Evolutionary conservation across 257 asterid genomes (phyloP).

Genomic region (Primulina tabacum): DNA sequence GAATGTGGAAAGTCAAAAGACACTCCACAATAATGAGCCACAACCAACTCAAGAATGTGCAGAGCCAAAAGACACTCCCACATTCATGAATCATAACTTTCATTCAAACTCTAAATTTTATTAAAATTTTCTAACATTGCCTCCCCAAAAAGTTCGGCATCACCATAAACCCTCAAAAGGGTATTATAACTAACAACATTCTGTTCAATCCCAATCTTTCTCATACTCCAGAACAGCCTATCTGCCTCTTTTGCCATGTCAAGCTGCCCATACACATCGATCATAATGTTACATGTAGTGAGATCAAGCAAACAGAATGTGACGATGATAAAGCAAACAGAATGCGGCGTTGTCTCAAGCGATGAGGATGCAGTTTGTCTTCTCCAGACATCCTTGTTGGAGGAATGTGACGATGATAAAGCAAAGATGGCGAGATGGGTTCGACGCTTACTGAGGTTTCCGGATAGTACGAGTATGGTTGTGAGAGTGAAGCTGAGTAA

Average conservation of each 20-base stretch:
- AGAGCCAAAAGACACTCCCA: too few species aligned
- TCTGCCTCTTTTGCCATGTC: conserved; percentile 97
- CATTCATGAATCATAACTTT: too few species aligned
- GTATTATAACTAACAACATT: conserved; percentile 89
- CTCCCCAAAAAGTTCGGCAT: conserved; percentile 93
- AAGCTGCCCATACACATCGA: conserved; percentile 91
- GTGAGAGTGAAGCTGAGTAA: not conserved
- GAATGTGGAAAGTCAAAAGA: too few species aligned
- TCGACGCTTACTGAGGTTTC: not conserved
- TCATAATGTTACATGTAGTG: conserved; percentile 88
- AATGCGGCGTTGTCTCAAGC: conserved; percentile 19
- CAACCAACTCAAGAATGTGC: too few species aligned
- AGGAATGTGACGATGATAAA: not conserved
- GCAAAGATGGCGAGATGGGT: not conserved
- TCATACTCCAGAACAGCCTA: conserved; percentile 89
- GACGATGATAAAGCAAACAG: too few species aligned
- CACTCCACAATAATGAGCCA: too few species aligned
- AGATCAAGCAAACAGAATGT: conserved; percentile 68
- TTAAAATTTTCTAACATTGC: too few species aligned
- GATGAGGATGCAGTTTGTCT: conserved; percentile 12
- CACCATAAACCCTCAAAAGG: conserved; percentile 82
- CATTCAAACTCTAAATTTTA: too few species aligned
- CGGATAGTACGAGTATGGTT: not conserved
- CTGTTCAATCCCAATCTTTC: conserved; percentile 79
- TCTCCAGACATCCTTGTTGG: not conserved